These are phyloP conservation scores for Penicillium olsonii DNA, from an alignment of 2,329 filamentous ascomycete genomes.

Conservation along the genomic window DNA sequence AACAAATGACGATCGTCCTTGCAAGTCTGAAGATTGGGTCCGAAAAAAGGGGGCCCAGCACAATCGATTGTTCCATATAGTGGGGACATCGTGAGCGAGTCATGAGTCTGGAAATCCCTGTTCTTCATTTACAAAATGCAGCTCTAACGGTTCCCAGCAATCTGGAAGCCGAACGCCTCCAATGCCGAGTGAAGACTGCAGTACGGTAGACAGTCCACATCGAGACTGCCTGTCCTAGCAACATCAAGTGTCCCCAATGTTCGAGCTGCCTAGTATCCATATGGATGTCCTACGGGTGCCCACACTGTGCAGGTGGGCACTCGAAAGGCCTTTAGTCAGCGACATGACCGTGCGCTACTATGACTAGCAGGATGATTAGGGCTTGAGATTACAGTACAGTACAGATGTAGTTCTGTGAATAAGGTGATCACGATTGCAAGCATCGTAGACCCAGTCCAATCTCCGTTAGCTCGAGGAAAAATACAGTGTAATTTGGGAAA, in stretches of 20 bases:
- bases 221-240: too few relatives aligned
- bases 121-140: slow-evolving; percentile 4
- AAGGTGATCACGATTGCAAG: background rate
- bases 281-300: too few relatives aligned
- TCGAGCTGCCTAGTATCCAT: too few relatives aligned
- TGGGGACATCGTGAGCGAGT: background rate
- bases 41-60: slow-evolving; percentile 5
- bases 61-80: slow-evolving; percentile 2
- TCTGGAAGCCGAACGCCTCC: background rate
- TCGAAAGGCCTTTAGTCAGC: slow-evolving; percentile 8
- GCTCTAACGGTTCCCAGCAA: slow-evolving; percentile 1
- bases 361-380: background rate
- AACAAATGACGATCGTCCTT: slow-evolving; percentile 4
- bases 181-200: background rate
- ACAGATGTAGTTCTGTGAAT: background rate
- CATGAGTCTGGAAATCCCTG: background rate
- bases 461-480: slow-evolving; percentile 3
- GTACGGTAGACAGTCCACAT: too few relatives aligned
- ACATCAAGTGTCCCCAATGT: too few relatives aligned
- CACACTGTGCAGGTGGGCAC: too few relatives aligned
- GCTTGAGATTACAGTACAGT: background rate
- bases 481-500: background rate
- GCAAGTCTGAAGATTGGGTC: background rate
- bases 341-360: slow-evolving; percentile 5
- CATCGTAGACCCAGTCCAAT: slow-evolving; percentile 4